Base-by-base conservation (phyloP, 2,329 filamentous ascomycete species). In the Periconia sp. region DNA sequence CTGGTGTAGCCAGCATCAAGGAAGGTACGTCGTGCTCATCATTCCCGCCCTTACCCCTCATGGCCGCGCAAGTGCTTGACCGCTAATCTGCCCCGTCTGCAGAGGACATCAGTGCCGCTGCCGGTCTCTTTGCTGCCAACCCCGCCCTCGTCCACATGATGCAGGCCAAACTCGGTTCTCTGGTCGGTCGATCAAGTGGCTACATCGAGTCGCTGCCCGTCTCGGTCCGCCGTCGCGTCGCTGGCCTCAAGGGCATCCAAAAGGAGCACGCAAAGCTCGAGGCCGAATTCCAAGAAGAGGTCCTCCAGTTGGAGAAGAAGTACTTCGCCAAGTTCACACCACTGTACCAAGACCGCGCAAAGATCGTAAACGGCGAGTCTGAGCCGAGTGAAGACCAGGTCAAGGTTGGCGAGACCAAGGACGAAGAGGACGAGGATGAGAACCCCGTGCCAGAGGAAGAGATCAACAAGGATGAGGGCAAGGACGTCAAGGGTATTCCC, bases 291-390 rank as follows among this genome's bases (percentile, higher is more conserved):
- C 95, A 99, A 77, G 92, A 97, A 77, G 95, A 97, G 80, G 92
- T 99, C 58, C 85, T 99, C 54, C 88, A 97, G 77, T 85, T 99
- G 27, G 94, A 99, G 84, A 99, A 99, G 86, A 97, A 97, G 81
- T 99, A 96, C 79, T 97, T 97, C 69, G 91, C 90, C 79, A 97
- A 97, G 80, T 99, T 97, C 80, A 96, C 91, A 50, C 94, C 94
- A 56, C 85, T 99, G 47, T 99, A 99, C 80, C 82, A 97, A 83
- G 94, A 94, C 83, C 92, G 94, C 76, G 85, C 92, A 58, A 84
- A 87, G 68, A 97, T 99, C 66, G 83, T 99, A 76, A 97, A 97
- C 78, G 94, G 94, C 66, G 79, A 80, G 60, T 76, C 81, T 56
- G 94, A 99, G 81, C 94, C 94, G 30, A 91, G 89, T 56, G 90